A percentile compares a stretch with the other conserved stretches of the same genome.
These are phyloP conservation scores for Dillenia turbinata DNA, from an alignment of 164 flowering plant species.

Conservation along the genomic window DNA sequence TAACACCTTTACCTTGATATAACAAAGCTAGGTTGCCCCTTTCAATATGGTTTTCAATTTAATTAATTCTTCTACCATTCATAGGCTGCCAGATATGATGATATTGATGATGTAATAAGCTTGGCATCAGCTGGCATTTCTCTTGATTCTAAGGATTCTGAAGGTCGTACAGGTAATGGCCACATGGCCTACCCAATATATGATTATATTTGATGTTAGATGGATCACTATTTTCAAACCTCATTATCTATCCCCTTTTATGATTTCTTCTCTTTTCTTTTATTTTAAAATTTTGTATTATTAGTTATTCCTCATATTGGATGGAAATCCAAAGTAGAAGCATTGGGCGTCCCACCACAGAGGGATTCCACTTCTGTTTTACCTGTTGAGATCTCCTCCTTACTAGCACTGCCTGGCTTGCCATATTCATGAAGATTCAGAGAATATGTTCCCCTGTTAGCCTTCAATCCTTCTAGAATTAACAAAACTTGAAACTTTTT, in stretches of 20 bases:
- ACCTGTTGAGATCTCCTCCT: too few species aligned
- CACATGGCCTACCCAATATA: too few species aligned
- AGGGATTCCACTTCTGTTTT: background rate
- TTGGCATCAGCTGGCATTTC: constrained; percentile 62
- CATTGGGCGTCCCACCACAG: background rate
- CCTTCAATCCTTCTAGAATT: too few species aligned
- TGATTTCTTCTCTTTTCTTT: background rate
- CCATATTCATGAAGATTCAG: too few species aligned
- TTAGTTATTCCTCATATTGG: background rate
- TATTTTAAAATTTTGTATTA: background rate
- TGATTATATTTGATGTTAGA: too few species aligned
- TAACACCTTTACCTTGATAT: too few species aligned
- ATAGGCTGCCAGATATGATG: constrained; percentile 93
- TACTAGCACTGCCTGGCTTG: too few species aligned
- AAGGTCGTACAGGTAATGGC: constrained; percentile 75
- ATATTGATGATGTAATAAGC: constrained; percentile 62
- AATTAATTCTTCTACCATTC: background rate
- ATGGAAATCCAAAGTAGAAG: background rate
- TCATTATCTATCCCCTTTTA: background rate
- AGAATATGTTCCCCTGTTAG: too few species aligned
- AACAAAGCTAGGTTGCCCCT: background rate
- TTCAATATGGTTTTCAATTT: background rate
- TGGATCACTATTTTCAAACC: background rate
- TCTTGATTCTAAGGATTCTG: constrained; percentile 69
- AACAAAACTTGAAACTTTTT: too few species aligned